Percentiles rank a stretch among this genome's conserved stretches.
phyloP scores from a whole-genome alignment of 768 basidiomycete species.

The Suillus hirtellus region DNA sequence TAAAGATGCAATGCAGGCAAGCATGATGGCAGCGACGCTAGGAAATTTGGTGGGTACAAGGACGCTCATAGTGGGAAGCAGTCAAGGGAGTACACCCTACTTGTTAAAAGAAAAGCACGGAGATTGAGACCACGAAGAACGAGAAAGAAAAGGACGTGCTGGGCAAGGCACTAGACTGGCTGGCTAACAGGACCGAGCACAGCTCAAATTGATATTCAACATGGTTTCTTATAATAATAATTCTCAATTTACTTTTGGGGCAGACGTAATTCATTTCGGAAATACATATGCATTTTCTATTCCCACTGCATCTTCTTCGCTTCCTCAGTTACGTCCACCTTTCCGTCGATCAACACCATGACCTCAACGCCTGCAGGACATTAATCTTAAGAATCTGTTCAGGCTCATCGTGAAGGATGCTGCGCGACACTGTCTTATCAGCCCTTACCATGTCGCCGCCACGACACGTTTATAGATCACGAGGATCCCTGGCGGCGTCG shows the following conservation, averaged over 20 bases:
- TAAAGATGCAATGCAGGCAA: constrained; percentile 30
- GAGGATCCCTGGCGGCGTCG: neutral
- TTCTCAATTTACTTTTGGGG: neutral
- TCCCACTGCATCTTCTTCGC: constrained; percentile 5
- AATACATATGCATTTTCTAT: neutral
- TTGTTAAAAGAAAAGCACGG: constrained; percentile 26
- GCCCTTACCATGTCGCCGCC: neutral
- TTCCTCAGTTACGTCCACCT: neutral
- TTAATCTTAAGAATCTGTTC: neutral
- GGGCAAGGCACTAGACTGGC: constrained; percentile 14
- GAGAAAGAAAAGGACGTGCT: constrained; percentile 10
- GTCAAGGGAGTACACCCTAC: neutral
- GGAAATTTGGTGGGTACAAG: constrained; percentile 33
- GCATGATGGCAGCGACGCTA: constrained; percentile 30
- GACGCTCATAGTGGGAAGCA: constrained; percentile 27
- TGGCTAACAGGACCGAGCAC: constrained; percentile 19
- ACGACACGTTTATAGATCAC: constrained; percentile 4
- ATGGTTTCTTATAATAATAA: constrained; percentile 6
- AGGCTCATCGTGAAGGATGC: neutral
- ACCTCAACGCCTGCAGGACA: neutral
- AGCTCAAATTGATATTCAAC: constrained; percentile 14
- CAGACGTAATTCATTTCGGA: constrained; percentile 5
- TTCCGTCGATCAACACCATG: constrained; percentile 1
- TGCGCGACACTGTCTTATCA: neutral
- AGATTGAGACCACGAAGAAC: constrained; percentile 23